A percentile compares a stretch with the other conserved stretches of the same genome.
phyloP scores from a whole-genome alignment of 208 protist species.

The Leishmania amazonensis region DNA sequence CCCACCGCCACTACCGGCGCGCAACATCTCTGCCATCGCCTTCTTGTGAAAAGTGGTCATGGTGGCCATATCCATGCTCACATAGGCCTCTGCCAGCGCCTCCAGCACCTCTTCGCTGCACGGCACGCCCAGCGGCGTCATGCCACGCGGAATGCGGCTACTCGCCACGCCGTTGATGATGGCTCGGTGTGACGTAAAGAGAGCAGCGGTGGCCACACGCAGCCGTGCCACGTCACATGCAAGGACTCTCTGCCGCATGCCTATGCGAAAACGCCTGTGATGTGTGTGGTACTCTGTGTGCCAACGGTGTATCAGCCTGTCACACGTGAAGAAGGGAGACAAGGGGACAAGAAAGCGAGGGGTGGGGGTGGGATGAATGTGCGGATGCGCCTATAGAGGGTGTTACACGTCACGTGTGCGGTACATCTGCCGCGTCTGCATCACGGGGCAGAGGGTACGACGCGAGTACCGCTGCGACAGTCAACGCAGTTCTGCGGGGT shows the following conservation, averaged over 20 bases:
- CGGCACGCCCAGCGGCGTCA: conserved; percentile 39
- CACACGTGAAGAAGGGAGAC: not conserved
- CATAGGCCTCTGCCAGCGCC: conserved; percentile 66
- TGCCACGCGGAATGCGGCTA: conserved; percentile 49
- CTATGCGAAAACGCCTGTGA: not conserved
- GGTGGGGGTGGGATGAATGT: not conserved
- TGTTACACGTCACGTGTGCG: not conserved
- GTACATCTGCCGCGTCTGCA: not conserved
- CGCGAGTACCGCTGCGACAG: not conserved
- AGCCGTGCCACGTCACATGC: not conserved
- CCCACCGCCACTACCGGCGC: conserved; percentile 11
- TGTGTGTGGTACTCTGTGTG: not conserved
- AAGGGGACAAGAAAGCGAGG: not conserved
- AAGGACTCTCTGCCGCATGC: conserved; percentile 8
- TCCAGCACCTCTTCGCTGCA: conserved; percentile 58
- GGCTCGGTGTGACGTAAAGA: conserved; percentile 11
- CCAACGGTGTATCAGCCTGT: not conserved
- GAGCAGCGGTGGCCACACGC: not conserved
- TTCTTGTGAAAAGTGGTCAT: conserved; percentile 60
- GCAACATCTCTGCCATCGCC: conserved; percentile 57
- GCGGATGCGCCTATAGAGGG: not conserved
- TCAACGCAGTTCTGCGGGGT: not conserved
- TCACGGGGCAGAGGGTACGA: not conserved
- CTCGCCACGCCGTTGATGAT: conserved; percentile 47
- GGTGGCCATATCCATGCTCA: conserved; percentile 65